A percentile compares a stretch with the other conserved stretches of the same genome.
Evolutionary conservation across 192 early-diverging fungal species (phyloP).

Genomic region (Phycomyces nitens): DNA sequence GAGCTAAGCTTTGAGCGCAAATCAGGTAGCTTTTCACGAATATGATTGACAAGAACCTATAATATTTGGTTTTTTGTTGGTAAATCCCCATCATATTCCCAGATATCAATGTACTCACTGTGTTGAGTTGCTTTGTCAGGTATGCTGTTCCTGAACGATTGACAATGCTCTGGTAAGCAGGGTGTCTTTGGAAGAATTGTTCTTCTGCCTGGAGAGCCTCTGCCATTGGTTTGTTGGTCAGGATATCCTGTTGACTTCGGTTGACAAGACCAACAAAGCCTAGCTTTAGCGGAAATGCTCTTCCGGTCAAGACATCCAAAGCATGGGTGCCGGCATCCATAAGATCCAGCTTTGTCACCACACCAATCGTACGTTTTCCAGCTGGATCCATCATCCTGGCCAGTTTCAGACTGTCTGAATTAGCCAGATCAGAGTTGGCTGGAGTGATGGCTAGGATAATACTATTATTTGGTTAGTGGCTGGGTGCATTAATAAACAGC

Average conservation of each 20-base stretch:
- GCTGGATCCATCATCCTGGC: constrained; percentile 80
- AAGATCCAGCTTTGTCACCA: constrained; percentile 80
- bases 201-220: constrained; percentile 65
- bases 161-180: constrained; percentile 68
- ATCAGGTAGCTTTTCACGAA: constrained; percentile 67
- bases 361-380: constrained; percentile 66
- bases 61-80: background rate
- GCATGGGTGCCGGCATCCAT: constrained; percentile 84
- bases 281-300: constrained; percentile 71
- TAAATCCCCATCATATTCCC: background rate
- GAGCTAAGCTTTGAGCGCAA: constrained; percentile 70
- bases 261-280: constrained; percentile 82
- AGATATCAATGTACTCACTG: constrained; percentile 28
- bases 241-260: constrained; percentile 78
- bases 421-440: constrained; percentile 78
- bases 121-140: constrained; percentile 65
- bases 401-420: constrained; percentile 81
- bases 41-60: constrained; percentile 70
- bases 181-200: constrained; percentile 70
- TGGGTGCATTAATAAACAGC: too few species aligned
- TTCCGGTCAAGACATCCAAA: constrained; percentile 71
- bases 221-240: constrained; percentile 66
- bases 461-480: constrained; percentile 31
- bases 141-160: constrained; percentile 69
- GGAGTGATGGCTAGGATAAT: constrained; percentile 79